Percentiles rank a stretch among this genome's conserved stretches.
Evolutionary conservation across 257 asterid genomes (phyloP).

Genomic region (Coffea canephora): DNA sequence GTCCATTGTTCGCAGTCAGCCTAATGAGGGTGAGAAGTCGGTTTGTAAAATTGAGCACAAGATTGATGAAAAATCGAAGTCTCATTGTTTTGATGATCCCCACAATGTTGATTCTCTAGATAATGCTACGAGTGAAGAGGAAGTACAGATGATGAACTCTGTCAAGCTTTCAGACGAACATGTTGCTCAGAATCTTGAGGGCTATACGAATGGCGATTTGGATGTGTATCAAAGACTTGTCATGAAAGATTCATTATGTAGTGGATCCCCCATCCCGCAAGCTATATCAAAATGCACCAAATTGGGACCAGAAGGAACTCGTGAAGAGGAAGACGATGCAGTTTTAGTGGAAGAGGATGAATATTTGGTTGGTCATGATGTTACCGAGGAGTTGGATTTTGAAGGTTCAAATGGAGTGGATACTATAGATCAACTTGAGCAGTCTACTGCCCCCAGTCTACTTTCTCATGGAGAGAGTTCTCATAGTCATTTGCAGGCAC

Average conservation of each 20-base stretch:
- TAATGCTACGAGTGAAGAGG: conserved; percentile 20
- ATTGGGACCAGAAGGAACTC: conserved; percentile 18
- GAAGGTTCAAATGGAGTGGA: conserved; percentile 7
- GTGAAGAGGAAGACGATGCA: conserved; percentile 27
- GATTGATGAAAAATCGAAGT: conserved; percentile 21
- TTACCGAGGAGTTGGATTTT: conserved; percentile 7
- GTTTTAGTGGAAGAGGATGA: conserved; percentile 26
- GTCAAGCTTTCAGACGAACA: conserved; percentile 15
- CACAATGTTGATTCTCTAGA: conserved; percentile 15
- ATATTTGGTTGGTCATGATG: conserved; percentile 13
- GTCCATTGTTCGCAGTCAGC: conserved; percentile 15
- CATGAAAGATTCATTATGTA: conserved; percentile 23
- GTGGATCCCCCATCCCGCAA: conserved; percentile 18
- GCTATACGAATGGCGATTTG: conserved; percentile 8
- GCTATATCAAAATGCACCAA: conserved; percentile 16
- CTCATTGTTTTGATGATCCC: conserved; percentile 10
- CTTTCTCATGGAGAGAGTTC: conserved; percentile 28
- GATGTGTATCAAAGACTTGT: conserved; percentile 16
- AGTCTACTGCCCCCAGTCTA: conserved; percentile 15
- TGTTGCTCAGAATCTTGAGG: conserved; percentile 14
- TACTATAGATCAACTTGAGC: conserved; percentile 8
- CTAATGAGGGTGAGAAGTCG: conserved; percentile 22
- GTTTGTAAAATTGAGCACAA: conserved; percentile 30
- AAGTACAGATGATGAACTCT: conserved; percentile 17
- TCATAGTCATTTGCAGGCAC: conserved; percentile 26